Evolutionary conservation across 805 yeast species (phyloP), one percentile per base, ranked within the genome.

Genomic region (Metschnikowia peoriensis): DNA sequence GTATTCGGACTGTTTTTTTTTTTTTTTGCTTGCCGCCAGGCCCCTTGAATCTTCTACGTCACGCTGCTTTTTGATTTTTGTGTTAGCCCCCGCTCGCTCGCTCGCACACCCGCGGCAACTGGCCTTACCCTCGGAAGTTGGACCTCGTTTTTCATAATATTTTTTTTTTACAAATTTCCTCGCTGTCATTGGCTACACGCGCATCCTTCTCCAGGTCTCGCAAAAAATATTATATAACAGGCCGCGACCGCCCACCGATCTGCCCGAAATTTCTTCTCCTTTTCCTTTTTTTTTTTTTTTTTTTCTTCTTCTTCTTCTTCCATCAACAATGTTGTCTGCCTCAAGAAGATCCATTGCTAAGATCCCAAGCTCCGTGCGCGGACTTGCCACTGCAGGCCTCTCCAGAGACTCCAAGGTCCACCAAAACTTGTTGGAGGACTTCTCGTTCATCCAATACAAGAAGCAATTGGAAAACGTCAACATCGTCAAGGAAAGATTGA

Each of bases 401-500:
- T 50, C 62, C 49, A 57, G 62, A 52, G 63, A 60, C 49, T 57
- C 62, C 46, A 58, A 60, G 51, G 63, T 60, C 45, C 71, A 68
- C 66, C 90, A 85, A 77, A 89, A 88, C 79, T 80, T 86, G 76
- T 78, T 88, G 72, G 96, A 88, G 78, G 79, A 83, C 67, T 84
- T 82, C 73, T 88, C 93, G 50, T 92, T 83, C 81, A 88, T 93
- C 72, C 86, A 90, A 73, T 93, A 93, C 84, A 91, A 91, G 80
- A 81, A 89, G 72, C 89, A 92, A 68, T 75, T 89, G 63, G 96
- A 91, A 77, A 90, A 88, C 69, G 86, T 94, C 61, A 81, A 88
- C 65, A 87, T 90, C 64, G 96, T 89, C 65, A 85, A 85, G 75
- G 78, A 83, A 66, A 84, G 96, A 75, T 80, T 89, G 62, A 80